Base-by-base conservation (phyloP, 371 early-diverging fungal species). In the Apophysomyces variabilis region DNA sequence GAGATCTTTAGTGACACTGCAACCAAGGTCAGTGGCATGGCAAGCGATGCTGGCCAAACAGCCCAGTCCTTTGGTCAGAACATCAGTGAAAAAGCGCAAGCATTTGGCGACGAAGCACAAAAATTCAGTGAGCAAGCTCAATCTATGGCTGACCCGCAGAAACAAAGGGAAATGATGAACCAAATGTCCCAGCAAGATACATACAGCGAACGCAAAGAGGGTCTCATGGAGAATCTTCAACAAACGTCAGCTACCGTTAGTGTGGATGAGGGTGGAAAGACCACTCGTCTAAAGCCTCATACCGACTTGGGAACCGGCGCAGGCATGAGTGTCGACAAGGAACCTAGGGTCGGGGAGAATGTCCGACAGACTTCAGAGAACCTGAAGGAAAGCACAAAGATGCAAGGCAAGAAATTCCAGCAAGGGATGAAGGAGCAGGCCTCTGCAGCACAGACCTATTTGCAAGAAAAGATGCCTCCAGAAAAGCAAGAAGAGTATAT, bases 1-100 rank as follows among this genome's bases (percentile, higher is more conserved):
- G 79, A 84, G 18, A 68, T 86, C 41, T 77, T 87, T 58, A 66
- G 69, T 37, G 85, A 80, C 16, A 64, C 80, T 11, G 64, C 80
- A 14, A 62, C 60, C 16, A 75, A 75, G 62, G 57, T 73, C 3
- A 71, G 74, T 37, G 62, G 78, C n/a, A 70, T 64, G 26, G 71
- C 79, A 16, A 64, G 70, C 38, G 38, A 38, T 35, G 60, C 70
- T 7, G 70, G 71, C 7, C 66, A 75, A 44, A 66, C 62, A 46
- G 44, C 77, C 57, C 64, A 78, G 47, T 54, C 60, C n/a, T 45
- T 71, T 3, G 72, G 74, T 35, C 62, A 78, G 14, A 72, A 61
- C 14, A 70, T 80, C 16, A 64, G 70, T 43, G 41, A 38, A 38
- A 59, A 68, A 8, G 70, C 70, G 7, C 66, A 75, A 50, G 65